phyloP scores from a whole-genome alignment of 495 filamentous ascomycete genomes.

The Talaromyces wortmannii region DNA sequence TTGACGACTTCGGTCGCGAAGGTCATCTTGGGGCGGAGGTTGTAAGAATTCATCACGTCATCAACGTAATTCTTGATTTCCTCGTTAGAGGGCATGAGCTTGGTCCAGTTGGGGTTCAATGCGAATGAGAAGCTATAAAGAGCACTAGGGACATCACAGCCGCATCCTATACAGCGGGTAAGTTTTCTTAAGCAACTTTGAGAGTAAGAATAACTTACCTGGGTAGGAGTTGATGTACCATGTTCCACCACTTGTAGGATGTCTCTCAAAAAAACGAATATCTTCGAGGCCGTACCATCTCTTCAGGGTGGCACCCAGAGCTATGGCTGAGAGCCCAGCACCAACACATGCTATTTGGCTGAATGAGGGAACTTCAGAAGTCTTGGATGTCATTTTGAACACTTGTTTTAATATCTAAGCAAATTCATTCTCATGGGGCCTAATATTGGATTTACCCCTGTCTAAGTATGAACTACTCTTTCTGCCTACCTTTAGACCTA shows the following conservation, averaged over 20 bases:
- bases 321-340: conserved; percentile 15
- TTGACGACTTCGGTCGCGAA: conserved; percentile 33
- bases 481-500: no score
- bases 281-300: conserved; percentile 22
- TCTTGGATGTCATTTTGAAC: background rate
- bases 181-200: background rate
- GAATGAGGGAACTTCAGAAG: conserved; percentile 1
- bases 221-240: conserved; percentile 24
- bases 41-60: conserved; percentile 34
- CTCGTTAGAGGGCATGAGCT: conserved; percentile 27
- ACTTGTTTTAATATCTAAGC: background rate
- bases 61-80: conserved; percentile 43
- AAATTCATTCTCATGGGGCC: no score
- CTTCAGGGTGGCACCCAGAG: conserved; percentile 20
- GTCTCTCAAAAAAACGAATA: conserved; percentile 21
- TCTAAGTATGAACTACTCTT: no score
- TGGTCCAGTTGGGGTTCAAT: conserved; percentile 37
- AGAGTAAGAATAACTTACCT: conserved; percentile 5
- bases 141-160: conserved; percentile 16
- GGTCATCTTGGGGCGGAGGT: conserved; percentile 32
- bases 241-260: conserved; percentile 16
- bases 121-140: conserved; percentile 48
- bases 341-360: conserved; percentile 22
- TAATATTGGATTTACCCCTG: no score
- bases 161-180: conserved; percentile 9